A percentile compares a stretch with the other conserved stretches of the same genome.
Conservation (phyloP, 169 alveolate species). For the Plasmodium gonderi region DNA sequence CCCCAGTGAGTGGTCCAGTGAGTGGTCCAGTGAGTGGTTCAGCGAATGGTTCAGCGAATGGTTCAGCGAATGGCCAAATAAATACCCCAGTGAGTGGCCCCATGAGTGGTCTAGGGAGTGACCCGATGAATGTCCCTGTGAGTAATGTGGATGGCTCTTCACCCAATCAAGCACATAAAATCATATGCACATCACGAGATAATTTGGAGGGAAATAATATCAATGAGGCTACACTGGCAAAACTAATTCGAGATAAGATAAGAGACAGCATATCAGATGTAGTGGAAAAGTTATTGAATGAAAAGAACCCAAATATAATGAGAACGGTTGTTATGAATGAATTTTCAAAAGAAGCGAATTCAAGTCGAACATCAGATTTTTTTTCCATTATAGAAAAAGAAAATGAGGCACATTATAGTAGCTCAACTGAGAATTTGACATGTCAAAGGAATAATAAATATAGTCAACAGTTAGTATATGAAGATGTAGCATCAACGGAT, state of each 20-base stretch:
- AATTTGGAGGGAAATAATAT: background rate
- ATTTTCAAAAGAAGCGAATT: background rate
- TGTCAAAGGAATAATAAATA: background rate
- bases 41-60: too few species aligned
- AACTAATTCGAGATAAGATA: slow-evolving; percentile 33
- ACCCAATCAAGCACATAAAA: background rate
- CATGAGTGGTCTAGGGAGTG: too few species aligned
- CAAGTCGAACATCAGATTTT: background rate
- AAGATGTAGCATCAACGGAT: background rate
- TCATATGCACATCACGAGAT: background rate
- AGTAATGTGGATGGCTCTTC: background rate
- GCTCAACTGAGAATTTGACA: too few species aligned
- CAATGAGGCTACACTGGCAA: background rate
- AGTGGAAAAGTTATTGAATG: slow-evolving; percentile 26
- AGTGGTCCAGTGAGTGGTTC: too few species aligned
- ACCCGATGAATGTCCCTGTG: background rate
- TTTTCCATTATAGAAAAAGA: background rate
- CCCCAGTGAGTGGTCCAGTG: too few species aligned
- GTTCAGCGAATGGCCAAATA: too few species aligned
- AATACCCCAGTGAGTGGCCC: too few species aligned
- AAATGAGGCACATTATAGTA: background rate
- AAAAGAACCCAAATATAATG: background rate
- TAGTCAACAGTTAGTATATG: background rate
- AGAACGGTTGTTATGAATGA: background rate
- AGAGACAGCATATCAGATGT: slow-evolving; percentile 27